A percentile compares a stretch with the other conserved stretches of the same genome.
phyloP scores from a whole-genome alignment of 257 asterid genomes.

The Paraleonurus japonicus region DNA sequence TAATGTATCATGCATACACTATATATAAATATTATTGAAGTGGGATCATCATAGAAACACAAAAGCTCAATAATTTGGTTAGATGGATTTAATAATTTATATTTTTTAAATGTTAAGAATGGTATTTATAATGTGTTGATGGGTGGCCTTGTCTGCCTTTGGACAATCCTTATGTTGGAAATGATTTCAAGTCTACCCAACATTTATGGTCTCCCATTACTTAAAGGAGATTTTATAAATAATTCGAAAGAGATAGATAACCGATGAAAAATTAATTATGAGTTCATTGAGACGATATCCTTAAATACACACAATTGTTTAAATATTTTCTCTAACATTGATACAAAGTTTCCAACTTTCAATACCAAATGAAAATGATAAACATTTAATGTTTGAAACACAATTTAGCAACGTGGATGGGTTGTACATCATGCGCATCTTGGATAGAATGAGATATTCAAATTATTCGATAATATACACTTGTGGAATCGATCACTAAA shows the following conservation, averaged over 20 bases:
- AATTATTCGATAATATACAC: too few species aligned
- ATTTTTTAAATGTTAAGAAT: background rate
- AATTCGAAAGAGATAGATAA: conserved; percentile 17
- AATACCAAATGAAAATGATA: background rate
- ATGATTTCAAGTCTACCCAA: conserved; percentile 24
- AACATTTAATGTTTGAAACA: background rate
- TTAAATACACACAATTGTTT: background rate
- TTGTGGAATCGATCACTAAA: background rate
- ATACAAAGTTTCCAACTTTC: background rate
- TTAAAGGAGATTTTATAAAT: conserved; percentile 25
- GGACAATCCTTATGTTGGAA: conserved; percentile 40
- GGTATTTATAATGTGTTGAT: conserved; percentile 10
- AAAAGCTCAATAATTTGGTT: conserved; percentile 9
- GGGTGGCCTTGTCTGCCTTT: conserved; percentile 34
- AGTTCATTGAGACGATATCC: background rate
- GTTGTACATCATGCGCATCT: background rate
- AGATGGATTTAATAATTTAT: background rate
- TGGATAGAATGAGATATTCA: background rate
- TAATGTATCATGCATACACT: too few species aligned
- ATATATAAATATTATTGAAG: background rate
- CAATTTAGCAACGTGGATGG: conserved; percentile 10
- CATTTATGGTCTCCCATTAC: conserved; percentile 36
- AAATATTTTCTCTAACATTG: background rate
- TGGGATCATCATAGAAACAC: conserved; percentile 16
- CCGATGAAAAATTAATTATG: background rate